These are phyloP conservation scores for Mentha longifolia DNA, from an alignment of 257 asterid genomes.

Conservation along the genomic window DNA sequence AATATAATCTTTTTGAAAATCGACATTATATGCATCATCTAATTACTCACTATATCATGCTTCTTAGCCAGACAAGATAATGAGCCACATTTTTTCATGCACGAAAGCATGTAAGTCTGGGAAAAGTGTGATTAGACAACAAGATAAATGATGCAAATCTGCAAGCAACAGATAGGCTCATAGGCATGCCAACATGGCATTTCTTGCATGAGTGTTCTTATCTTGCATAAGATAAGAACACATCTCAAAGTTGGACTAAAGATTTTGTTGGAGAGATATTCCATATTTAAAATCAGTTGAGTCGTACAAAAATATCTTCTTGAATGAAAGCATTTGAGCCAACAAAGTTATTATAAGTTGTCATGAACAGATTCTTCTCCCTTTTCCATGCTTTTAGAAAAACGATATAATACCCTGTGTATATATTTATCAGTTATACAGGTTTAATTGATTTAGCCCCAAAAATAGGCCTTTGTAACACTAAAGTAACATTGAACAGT, in stretches of 20 bases:
- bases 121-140: neutral
- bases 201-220: slow-evolving; percentile 10
- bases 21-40: slow-evolving; percentile 4
- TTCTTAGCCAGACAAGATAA: slow-evolving; percentile 10
- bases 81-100: neutral
- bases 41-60: slow-evolving; percentile 13
- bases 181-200: slow-evolving; percentile 3
- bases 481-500: too few relatives aligned
- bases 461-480: too few relatives aligned
- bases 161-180: neutral
- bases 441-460: too few relatives aligned
- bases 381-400: neutral
- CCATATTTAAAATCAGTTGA: neutral
- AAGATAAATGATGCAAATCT: neutral
- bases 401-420: neutral
- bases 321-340: neutral
- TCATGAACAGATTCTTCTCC: neutral
- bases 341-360: neutral
- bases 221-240: slow-evolving; percentile 11
- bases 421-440: neutral
- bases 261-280: neutral
- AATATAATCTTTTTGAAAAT: slow-evolving; percentile 4
- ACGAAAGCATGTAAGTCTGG: slow-evolving; percentile 2
- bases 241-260: slow-evolving; percentile 3
- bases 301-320: neutral